A percentile compares a stretch with the other conserved stretches of the same genome.
phyloP scores from a whole-genome alignment of 805 yeast species.

The Alloascoidea africana region DNA sequence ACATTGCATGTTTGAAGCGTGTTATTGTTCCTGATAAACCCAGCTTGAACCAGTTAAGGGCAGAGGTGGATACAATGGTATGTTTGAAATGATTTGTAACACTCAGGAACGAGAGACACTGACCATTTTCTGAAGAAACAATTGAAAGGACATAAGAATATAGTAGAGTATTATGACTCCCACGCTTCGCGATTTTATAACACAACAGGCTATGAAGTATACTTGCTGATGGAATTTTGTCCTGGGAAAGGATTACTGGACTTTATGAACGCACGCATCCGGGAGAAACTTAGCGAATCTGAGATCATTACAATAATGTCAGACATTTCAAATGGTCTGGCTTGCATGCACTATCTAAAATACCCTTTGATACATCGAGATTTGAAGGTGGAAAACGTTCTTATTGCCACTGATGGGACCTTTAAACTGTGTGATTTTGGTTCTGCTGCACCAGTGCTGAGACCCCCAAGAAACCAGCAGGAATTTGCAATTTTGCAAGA shows the following conservation, averaged over 20 bases:
- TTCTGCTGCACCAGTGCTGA: slow-evolving; percentile 49
- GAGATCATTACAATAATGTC: slow-evolving; percentile 57
- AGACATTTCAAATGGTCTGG: slow-evolving; percentile 58
- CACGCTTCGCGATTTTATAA: slow-evolving; percentile 48
- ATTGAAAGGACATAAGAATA: slow-evolving; percentile 36
- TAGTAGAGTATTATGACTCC: slow-evolving; percentile 61
- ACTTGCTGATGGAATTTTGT: slow-evolving; percentile 69
- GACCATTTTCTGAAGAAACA: slow-evolving; percentile 17
- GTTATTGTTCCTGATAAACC: slow-evolving; percentile 59
- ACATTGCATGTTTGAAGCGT: slow-evolving; percentile 53
- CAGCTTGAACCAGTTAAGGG: slow-evolving; percentile 48
- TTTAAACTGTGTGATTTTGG: slow-evolving; percentile 77
- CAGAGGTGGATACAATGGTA: slow-evolving; percentile 66
- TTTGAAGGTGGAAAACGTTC: slow-evolving; percentile 69
- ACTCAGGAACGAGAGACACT: slow-evolving; percentile 1
- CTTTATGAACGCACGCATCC: slow-evolving; percentile 61
- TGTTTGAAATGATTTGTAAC: slow-evolving; percentile 9
- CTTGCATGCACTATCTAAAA: slow-evolving; percentile 57
- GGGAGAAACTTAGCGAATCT: slow-evolving; percentile 46
- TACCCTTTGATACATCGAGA: slow-evolving; percentile 71
- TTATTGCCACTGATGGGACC: slow-evolving; percentile 39
- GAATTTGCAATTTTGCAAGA: slow-evolving; percentile 46
- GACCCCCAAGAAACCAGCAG: slow-evolving; percentile 46
- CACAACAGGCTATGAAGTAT: slow-evolving; percentile 48
- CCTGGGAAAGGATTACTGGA: slow-evolving; percentile 63